A percentile compares a stretch with the other conserved stretches of the same genome.
These are phyloP conservation scores for Basipetospora chlamydospora DNA, from an alignment of 2,329 filamentous ascomycete genomes.

Conservation along the genomic window DNA sequence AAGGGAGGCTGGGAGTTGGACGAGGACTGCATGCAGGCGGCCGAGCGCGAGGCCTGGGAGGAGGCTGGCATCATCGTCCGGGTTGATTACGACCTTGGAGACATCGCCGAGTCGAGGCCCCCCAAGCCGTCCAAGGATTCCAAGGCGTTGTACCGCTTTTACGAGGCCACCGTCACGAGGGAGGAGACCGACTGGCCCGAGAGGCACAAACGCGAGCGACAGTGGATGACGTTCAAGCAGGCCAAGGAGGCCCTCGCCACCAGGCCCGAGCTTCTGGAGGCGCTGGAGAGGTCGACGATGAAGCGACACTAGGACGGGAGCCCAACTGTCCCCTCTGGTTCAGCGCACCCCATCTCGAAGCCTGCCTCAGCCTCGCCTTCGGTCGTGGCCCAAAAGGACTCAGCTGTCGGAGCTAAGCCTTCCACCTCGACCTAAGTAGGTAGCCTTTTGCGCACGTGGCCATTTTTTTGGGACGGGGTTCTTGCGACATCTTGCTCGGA, in stretches of 20 bases:
- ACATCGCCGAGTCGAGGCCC: conserved; percentile 70
- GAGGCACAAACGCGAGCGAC: conserved; percentile 74
- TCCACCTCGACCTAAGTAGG: too few relatives aligned
- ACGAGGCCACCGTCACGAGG: conserved; percentile 73
- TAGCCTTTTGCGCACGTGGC: too few relatives aligned
- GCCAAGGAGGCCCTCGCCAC: conserved; percentile 64
- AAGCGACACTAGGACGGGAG: conserved; percentile 20
- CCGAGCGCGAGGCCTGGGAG: conserved; percentile 89
- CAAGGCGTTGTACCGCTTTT: conserved; percentile 61
- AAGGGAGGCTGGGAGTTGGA: conserved; percentile 98
- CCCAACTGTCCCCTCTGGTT: too few relatives aligned
- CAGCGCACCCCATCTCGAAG: too few relatives aligned
- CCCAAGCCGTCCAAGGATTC: conserved; percentile 68
- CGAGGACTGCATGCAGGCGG: conserved; percentile 74
- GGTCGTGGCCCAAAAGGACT: too few relatives aligned
- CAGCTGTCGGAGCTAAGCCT: too few relatives aligned
- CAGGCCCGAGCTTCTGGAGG: conserved; percentile 78
- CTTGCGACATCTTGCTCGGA: too few relatives aligned
- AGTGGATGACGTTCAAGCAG: conserved; percentile 78
- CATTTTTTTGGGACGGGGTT: too few relatives aligned
- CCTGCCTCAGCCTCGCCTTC: too few relatives aligned
- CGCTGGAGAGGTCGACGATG: conserved; percentile 67
- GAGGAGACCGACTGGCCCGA: conserved; percentile 89
- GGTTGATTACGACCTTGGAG: conserved; percentile 72
- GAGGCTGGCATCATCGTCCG: conserved; percentile 84